These are phyloP conservation scores for Triticum dicoccoides DNA, from an alignment of 176 grass and related monocot genomes.

Conservation along the genomic window DNA sequence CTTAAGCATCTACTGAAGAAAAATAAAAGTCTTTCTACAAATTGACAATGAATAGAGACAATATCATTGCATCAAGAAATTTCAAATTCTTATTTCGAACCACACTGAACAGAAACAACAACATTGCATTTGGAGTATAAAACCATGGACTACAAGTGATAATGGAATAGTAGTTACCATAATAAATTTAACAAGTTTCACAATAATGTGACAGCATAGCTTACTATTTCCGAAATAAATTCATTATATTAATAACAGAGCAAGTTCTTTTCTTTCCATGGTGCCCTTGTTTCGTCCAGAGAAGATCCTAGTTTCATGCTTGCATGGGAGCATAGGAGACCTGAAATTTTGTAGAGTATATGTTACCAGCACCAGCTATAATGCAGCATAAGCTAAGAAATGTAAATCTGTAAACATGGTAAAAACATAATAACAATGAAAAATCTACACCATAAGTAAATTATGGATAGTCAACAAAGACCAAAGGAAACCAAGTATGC, in stretches of 20 bases:
- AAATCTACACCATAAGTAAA: not conserved
- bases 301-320: not conserved
- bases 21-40: too few relatives aligned
- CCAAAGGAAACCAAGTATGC: not conserved
- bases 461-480: not conserved
- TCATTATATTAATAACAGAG: not conserved
- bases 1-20: too few relatives aligned
- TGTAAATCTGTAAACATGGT: not conserved
- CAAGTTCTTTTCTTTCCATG: not conserved
- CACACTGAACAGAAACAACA: not conserved
- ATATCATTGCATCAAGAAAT: too few relatives aligned
- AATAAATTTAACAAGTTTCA: not conserved
- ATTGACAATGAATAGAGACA: too few relatives aligned
- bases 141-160: not conserved
- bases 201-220: not conserved
- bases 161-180: not conserved
- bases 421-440: not conserved
- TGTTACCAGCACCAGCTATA: not conserved
- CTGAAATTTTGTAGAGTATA: not conserved
- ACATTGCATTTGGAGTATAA: not conserved
- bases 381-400: not conserved
- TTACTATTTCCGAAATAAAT: not conserved
- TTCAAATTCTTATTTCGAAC: too few relatives aligned
- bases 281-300: not conserved
- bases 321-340: not conserved